Conservation (phyloP, 163 green algal species). For the Scenedesmus sp. region DNA sequence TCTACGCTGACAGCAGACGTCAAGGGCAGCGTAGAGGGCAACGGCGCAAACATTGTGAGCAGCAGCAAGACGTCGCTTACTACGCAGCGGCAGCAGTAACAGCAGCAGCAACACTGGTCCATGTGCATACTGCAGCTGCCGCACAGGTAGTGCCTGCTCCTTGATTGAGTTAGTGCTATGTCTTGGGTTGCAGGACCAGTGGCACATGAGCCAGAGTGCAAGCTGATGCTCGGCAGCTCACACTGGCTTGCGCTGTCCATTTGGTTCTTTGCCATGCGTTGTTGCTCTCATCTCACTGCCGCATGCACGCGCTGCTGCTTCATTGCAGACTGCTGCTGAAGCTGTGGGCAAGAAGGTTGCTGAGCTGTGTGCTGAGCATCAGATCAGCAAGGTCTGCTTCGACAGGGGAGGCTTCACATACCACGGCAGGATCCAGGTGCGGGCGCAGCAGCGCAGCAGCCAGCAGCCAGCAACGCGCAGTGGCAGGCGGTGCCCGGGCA, state of each 20-base stretch:
- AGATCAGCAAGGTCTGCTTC: conserved; percentile 93
- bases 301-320: neutral
- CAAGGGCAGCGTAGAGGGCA: conserved; percentile 67
- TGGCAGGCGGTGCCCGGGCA: neutral
- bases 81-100: neutral
- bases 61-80: neutral
- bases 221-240: neutral
- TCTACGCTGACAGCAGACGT: conserved; percentile 87
- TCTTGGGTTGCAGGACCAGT: neutral
- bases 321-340: conserved; percentile 65
- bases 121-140: neutral
- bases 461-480: neutral
- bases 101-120: neutral
- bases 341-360: conserved; percentile 93
- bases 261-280: neutral
- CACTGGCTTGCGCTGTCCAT: neutral
- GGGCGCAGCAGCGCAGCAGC: neutral
- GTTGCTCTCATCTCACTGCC: neutral
- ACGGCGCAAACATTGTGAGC: conserved; percentile 73
- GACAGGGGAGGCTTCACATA: conserved; percentile 96
- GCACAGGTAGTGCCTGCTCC: neutral
- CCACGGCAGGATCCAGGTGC: conserved; percentile 93
- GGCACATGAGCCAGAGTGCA: neutral
- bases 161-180: no score
- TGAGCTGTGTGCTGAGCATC: conserved; percentile 86